Conservation (phyloP, 1,139 yeast species). For the Geotrichum bryndzae region DNA sequence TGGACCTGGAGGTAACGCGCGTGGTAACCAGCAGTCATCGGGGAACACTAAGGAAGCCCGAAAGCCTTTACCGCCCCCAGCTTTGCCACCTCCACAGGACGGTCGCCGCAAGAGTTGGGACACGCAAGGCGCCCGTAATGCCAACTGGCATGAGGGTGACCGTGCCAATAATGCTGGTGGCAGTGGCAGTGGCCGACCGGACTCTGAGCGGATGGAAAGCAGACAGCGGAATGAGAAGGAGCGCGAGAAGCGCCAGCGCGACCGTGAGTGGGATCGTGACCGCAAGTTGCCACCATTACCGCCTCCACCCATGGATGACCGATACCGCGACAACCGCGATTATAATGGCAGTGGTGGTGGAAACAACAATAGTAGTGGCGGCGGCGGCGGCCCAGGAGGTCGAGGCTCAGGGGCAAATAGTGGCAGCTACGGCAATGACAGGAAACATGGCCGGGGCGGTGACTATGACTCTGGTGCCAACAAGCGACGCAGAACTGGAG, state of each 20-base stretch:
- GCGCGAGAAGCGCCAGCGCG: constrained; percentile 18
- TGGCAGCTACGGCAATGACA: constrained; percentile 3
- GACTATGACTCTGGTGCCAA: constrained; percentile 9
- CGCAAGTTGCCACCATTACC: background rate
- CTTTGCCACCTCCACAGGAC: background rate
- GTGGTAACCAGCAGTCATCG: constrained; percentile 10
- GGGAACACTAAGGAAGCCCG: background rate
- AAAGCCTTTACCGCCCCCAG: background rate
- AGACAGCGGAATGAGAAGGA: constrained; percentile 16
- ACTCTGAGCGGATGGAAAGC: constrained; percentile 10
- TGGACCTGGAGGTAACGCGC: constrained; percentile 17
- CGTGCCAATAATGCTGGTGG: constrained; percentile 1
- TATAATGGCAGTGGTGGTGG: constrained; percentile 1
- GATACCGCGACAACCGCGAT: constrained; percentile 7
- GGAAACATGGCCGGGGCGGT: constrained; percentile 10
- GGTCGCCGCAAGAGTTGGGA: constrained; percentile 16
- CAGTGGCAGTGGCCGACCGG: constrained; percentile 6
- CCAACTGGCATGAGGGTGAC: constrained; percentile 4
- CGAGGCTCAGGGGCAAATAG: constrained; percentile 6
- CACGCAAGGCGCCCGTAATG: constrained; percentile 8
- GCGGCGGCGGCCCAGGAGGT: constrained; percentile 12
- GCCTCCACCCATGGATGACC: constrained; percentile 3
- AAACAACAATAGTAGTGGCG: constrained; percentile 7
- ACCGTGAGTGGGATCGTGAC: constrained; percentile 21
- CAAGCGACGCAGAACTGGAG: constrained; percentile 14